phyloP scores from a whole-genome alignment of 2,329 filamentous ascomycete species.

The Alternaria sp. region DNA sequence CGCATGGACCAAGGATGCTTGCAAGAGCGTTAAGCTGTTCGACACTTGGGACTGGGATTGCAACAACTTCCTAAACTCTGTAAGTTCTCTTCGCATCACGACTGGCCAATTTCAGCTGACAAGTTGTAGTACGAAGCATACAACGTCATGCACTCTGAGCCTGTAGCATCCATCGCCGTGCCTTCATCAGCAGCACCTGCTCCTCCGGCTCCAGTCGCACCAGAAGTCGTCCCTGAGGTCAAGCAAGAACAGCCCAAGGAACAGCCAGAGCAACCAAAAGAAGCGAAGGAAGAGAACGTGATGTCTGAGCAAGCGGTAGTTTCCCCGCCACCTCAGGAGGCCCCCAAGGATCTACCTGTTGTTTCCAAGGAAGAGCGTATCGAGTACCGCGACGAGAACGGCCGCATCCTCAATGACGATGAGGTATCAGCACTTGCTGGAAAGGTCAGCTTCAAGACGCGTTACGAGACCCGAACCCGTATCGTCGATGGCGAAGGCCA shows the following conservation, averaged over 20 bases:
- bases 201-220: conserved; percentile 22
- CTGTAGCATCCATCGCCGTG: conserved; percentile 29
- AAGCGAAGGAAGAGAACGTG: conserved; percentile 28
- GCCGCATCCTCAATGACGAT: conserved; percentile 83
- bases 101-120: conserved; percentile 18
- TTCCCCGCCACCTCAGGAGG: conserved; percentile 35
- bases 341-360: conserved; percentile 40
- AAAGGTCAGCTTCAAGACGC: conserved; percentile 94
- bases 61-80: conserved; percentile 85
- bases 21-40: conserved; percentile 85
- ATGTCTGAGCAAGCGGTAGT: conserved; percentile 39
- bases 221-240: conserved; percentile 8
- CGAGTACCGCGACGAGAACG: conserved; percentile 94
- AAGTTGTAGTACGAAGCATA: conserved; percentile 41
- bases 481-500: conserved; percentile 81
- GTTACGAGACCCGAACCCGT: conserved; percentile 92
- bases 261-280: conserved; percentile 16
- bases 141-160: conserved; percentile 17
- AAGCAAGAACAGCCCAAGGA: conserved; percentile 14
- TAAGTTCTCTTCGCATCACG: conserved; percentile 62
- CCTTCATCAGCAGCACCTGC: conserved; percentile 37
- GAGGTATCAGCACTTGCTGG: conserved; percentile 85
- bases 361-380: conserved; percentile 76
- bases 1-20: conserved; percentile 88
- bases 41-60: conserved; percentile 97